These are phyloP conservation scores for Dalbergia oliveri DNA, from an alignment of 306 rosid genomes.

Conservation along the genomic window DNA sequence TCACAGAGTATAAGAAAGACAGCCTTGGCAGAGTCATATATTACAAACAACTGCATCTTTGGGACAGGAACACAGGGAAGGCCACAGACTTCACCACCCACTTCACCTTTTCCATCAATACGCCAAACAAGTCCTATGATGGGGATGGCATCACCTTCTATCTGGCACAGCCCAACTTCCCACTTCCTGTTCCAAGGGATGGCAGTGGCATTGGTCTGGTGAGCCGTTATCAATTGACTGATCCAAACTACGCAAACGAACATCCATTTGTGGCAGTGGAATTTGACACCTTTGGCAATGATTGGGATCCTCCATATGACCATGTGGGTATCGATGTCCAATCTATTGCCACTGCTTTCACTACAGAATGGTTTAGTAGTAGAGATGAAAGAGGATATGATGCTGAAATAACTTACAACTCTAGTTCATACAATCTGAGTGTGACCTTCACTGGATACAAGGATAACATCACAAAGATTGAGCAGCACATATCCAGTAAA, in stretches of 20 bases:
- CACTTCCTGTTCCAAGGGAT: slow-evolving; percentile 41
- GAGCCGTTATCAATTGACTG: neutral
- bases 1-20: slow-evolving; percentile 33
- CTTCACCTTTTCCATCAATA: slow-evolving; percentile 57
- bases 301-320: slow-evolving; percentile 41
- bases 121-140: neutral
- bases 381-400: slow-evolving; percentile 40
- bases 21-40: slow-evolving; percentile 45
- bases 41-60: slow-evolving; percentile 41
- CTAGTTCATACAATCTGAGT: slow-evolving; percentile 38
- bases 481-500: neutral
- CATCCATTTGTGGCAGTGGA: slow-evolving; percentile 61
- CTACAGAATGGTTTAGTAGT: slow-evolving; percentile 40
- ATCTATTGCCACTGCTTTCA: neutral
- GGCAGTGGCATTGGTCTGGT: slow-evolving; percentile 47
- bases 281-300: slow-evolving; percentile 51
- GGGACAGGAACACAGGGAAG: slow-evolving; percentile 33
- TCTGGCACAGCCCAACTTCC: slow-evolving; percentile 44
- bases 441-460: slow-evolving; percentile 33
- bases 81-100: slow-evolving; percentile 47
- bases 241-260: neutral
- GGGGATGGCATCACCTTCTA: slow-evolving; percentile 65
- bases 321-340: slow-evolving; percentile 47
- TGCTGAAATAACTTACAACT: slow-evolving; percentile 30
- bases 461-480: slow-evolving; percentile 4